These are phyloP conservation scores for Tillandsia fasciculata DNA, from an alignment of 176 grass and related monocot genomes.

Conservation along the genomic window DNA sequence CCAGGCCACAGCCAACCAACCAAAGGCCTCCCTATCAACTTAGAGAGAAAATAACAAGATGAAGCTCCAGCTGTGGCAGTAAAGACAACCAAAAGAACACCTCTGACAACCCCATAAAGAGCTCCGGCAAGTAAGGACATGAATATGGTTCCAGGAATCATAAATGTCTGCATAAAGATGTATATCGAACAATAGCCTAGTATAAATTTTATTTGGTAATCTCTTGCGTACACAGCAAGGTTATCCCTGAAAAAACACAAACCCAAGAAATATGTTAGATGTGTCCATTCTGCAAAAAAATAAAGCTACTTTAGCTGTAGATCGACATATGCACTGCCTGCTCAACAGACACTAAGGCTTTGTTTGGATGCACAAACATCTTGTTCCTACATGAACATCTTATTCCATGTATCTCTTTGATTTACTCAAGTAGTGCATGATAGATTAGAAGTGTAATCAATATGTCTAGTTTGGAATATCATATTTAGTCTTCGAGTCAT, in stretches of 20 bases:
- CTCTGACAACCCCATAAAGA: slow-evolving; percentile 93
- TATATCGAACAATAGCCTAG: slow-evolving; percentile 96
- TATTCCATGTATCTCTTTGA: too few species aligned
- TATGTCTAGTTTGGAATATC: too few species aligned
- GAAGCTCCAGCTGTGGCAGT: slow-evolving; percentile 89
- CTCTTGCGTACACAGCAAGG: slow-evolving; percentile 84
- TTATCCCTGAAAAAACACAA: slow-evolving; percentile 70
- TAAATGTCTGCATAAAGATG: slow-evolving; percentile 99
- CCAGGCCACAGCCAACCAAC: slow-evolving; percentile 86
- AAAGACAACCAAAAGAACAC: slow-evolving; percentile 72
- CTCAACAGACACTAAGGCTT: too few species aligned
- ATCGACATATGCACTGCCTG: too few species aligned
- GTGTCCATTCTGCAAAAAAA: too few species aligned
- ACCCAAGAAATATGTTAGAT: slow-evolving; percentile 16
- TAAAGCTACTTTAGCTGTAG: too few species aligned
- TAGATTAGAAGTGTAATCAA: too few species aligned
- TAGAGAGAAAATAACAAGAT: slow-evolving; percentile 92
- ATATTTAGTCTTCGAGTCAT: too few species aligned
- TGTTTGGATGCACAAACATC: too few species aligned
- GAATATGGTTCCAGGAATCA: slow-evolving; percentile 99
- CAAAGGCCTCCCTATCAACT: slow-evolving; percentile 86
- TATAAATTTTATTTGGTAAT: slow-evolving; percentile 80
- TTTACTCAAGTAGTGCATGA: too few species aligned
- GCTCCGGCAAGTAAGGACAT: slow-evolving; percentile 94
- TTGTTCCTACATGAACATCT: too few species aligned